Base-by-base conservation (phyloP, 805 yeast species). In the Priceomyces fermenticarens region DNA sequence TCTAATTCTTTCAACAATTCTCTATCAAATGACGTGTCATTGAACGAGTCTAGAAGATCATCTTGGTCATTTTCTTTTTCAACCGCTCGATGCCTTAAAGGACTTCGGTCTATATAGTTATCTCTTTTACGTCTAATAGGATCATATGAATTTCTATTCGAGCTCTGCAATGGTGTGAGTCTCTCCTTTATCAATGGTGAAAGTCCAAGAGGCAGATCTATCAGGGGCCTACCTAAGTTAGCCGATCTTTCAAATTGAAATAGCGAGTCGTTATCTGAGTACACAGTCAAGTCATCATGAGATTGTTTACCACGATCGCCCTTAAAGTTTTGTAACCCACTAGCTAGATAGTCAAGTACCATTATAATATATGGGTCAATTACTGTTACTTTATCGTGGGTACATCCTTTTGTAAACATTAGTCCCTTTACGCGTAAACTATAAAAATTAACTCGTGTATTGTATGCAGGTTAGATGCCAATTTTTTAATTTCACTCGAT, bases 251-350 rank as follows among this genome's bases (percentile, higher is more conserved):
- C 36, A n/a, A 34, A 26, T 29, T 40, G 31, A 15, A 40, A 39
- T 13, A 36, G 13, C 12, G 54, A 51, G 27, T 50, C 55, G 30
- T 49, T 45, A 36, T 51, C 55, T 15, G 57, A 52, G 37, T 46
- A 54, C 10, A 53, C 30, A 14, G 52, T 52, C 16, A 54, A 36
- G 29, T 53, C 51, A 16, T 49, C 55, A 27, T 45, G 38, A 23
- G 35, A 32, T 32, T 12, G 17, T 20, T 32, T 20, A 29, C 30
- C 10, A 36, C 40, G 17, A 16, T 20, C 25, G 3, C 10, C 25
- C 10, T n/a, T 14, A 16, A 32, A 32, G 3, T 9, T 25, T 8
- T 11, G 26, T 4, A 42, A 14, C 42, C 42, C 30, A 49, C 32
- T 26, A 46, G 38, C 34, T 48, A 52, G 32, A 44, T 40, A 5